Base-by-base conservation (phyloP, 2,329 filamentous ascomycete genomes). In the Phaeomoniella chlamydospora region DNA sequence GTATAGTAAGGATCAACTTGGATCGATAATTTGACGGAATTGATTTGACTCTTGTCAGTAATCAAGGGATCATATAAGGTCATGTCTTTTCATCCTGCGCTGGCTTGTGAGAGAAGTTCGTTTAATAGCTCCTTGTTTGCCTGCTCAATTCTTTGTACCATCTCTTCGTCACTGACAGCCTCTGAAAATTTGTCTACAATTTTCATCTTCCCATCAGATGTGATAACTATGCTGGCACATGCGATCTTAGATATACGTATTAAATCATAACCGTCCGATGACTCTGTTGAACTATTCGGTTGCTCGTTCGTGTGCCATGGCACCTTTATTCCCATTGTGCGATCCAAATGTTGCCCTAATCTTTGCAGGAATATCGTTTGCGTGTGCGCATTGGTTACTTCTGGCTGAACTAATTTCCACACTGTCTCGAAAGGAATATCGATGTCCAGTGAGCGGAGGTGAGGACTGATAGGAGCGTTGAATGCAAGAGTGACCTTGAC, bases 161-260 rank as follows among this genome's bases (percentile, higher is more conserved):
- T 17, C 18, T 34, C 32, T 18, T 16, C 16, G 16, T 18, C 32
- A 10, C n/a, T 18, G 32, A 34, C 16, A 13, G 14, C 16, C 9
- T 34, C 32, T 9, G 13, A 6, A 10, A 17, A 15, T 18, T 18
- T 34, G 14, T 12, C 15, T 13, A 34, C 15, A 12, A 34, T 9
- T 18, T 34, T 34, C n/a, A 34, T 18, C 18, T 34, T 34, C 6
- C 32, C 32, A 9, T 34, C 32, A 9, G 32, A 4, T 17, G 32
- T n/a, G n/a, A 34, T 34, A 10, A 34, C 16, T 9, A 34, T 17
- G 9, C 14, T 18, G 11, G 32, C 32, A 13, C 32, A 34, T n/a
- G 14, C 32, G 16, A 34, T 34, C 17, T 18, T 34, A 17, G 32
- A 16, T 16, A 34, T 18, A 15, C 16, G 15, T 4, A 34, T 34